Conservation (phyloP, 257 asterid genomes). For the Forsythia viridissima region DNA sequence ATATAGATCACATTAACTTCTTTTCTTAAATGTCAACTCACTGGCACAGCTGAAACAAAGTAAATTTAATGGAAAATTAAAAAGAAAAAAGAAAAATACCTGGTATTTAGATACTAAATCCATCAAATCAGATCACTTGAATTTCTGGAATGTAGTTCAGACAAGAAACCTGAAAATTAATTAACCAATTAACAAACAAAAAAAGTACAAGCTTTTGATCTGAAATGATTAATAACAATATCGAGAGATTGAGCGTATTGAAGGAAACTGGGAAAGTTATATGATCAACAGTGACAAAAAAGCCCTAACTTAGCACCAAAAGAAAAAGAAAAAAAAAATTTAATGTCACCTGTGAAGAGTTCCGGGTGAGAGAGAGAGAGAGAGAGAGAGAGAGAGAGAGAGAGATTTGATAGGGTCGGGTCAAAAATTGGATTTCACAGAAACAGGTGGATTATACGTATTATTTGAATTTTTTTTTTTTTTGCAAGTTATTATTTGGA, state of each 20-base stretch:
- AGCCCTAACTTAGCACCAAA: conserved; percentile 19
- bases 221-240: conserved; percentile 2
- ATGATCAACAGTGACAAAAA: background rate
- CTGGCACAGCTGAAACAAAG: background rate
- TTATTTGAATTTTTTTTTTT: no score
- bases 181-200: conserved; percentile 18
- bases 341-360: conserved; percentile 24
- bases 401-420: background rate
- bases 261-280: background rate
- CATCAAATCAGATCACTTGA: conserved; percentile 48
- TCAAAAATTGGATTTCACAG: background rate
- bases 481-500: no score
- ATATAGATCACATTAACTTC: background rate
- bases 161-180: conserved; percentile 9
- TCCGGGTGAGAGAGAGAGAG: conserved; percentile 3
- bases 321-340: background rate
- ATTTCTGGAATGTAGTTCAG: conserved; percentile 42
- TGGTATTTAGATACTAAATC: conserved; percentile 88
- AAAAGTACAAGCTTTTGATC: conserved; percentile 20
- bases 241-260: conserved; percentile 4
- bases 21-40: background rate
- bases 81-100: conserved; percentile 37
- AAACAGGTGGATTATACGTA: background rate
- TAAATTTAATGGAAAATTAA: background rate
- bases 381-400: background rate